Conservation (phyloP, 768 basidiomycete species). For the Multifurca ochricompacta region DNA sequence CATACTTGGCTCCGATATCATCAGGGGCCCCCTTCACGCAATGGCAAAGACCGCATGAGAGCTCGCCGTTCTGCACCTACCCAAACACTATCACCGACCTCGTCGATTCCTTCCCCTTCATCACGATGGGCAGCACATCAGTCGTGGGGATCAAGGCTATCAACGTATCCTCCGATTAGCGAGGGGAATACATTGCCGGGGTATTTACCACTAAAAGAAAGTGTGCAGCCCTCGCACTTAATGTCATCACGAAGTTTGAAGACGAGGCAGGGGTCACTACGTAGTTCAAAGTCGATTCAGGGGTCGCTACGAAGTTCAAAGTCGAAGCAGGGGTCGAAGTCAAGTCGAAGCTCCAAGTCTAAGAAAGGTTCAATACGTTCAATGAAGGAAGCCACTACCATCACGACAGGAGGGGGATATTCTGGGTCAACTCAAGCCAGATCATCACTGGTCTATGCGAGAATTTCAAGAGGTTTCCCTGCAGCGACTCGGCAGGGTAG, state of each 20-base stretch:
- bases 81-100: not conserved
- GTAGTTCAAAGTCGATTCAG: slow-evolving; percentile 4
- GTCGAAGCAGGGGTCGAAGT: slow-evolving; percentile 5
- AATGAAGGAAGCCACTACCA: not conserved
- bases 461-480: not conserved
- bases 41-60: slow-evolving; percentile 11
- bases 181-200: not conserved
- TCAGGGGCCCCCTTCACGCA: slow-evolving; percentile 14
- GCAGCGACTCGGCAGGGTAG: not conserved
- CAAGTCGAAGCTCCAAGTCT: not conserved
- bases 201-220: not conserved
- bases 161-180: not conserved
- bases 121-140: not conserved
- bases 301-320: slow-evolving; percentile 5
- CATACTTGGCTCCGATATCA: slow-evolving; percentile 28
- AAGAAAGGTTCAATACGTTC: slow-evolving; percentile 1
- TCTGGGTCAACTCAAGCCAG: not conserved
- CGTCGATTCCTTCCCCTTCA: not conserved
- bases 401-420: not conserved
- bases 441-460: not conserved
- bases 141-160: slow-evolving; percentile 3
- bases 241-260: not conserved
- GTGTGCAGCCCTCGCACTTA: not conserved
- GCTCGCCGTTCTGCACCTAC: not conserved
- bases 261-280: not conserved